phyloP scores from a whole-genome alignment of 495 filamentous ascomycete genomes.

The Talaromyces trachyspermus region DNA sequence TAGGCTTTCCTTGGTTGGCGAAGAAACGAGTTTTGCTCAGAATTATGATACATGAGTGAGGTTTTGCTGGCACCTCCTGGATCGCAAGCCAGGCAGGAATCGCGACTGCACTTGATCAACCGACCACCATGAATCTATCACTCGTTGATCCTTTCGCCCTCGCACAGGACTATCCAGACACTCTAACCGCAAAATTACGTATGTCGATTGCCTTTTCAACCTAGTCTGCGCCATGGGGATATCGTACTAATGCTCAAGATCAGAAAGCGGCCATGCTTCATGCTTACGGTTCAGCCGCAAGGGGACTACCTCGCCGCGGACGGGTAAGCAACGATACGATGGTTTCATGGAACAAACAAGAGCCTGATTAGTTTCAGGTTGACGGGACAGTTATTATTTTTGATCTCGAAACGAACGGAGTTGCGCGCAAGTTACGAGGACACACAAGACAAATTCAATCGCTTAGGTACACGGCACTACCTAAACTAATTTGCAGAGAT shows the following conservation, averaged over 20 bases:
- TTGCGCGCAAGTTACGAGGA: conserved; percentile 85
- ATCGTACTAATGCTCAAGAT: too few relatives aligned
- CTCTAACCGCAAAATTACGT: conserved; percentile 76
- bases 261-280: conserved; percentile 59
- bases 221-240: too few relatives aligned
- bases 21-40: not conserved
- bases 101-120: not conserved
- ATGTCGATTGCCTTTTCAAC: too few relatives aligned
- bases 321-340: too few relatives aligned
- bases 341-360: not conserved
- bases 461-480: conserved; percentile 58
- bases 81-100: conserved; percentile 3
- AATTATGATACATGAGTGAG: conserved; percentile 3
- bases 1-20: not conserved
- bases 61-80: conserved; percentile 1
- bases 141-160: conserved; percentile 77
- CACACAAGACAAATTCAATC: conserved; percentile 88
- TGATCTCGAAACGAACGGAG: conserved; percentile 92
- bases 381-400: conserved; percentile 94
- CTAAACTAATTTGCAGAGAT: too few relatives aligned
- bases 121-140: conserved; percentile 62
- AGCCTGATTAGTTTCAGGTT: conserved; percentile 35
- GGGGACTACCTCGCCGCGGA: conserved; percentile 93
- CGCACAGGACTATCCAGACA: conserved; percentile 90
- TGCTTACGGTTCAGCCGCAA: conserved; percentile 84